phyloP scores from a whole-genome alignment of 305 asterid genomes.

The Plantago lanceolata region DNA sequence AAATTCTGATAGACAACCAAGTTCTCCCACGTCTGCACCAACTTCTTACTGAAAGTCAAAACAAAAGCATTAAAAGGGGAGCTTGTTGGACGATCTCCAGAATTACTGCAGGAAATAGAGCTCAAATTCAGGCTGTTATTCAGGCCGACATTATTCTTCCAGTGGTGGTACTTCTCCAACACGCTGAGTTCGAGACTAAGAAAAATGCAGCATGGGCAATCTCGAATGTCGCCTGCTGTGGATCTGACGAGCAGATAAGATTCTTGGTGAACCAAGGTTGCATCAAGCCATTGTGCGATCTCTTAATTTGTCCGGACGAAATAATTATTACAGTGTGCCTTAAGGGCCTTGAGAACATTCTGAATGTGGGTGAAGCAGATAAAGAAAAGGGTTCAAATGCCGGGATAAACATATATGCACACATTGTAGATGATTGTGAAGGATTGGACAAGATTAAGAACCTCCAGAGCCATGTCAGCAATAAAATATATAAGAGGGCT shows the following conservation, averaged over 20 bases:
- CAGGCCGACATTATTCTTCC: constrained; percentile 47
- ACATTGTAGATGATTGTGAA: constrained; percentile 51
- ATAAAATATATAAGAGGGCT: constrained; percentile 44
- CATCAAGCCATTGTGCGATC: constrained; percentile 51
- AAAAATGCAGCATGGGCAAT: constrained; percentile 62
- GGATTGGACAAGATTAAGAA: constrained; percentile 49
- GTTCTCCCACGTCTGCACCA: constrained; percentile 53
- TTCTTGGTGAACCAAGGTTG: constrained; percentile 45
- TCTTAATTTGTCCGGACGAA: constrained; percentile 46
- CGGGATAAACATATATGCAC: constrained; percentile 54
- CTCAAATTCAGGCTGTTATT: constrained; percentile 51
- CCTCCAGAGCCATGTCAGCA: constrained; percentile 52
- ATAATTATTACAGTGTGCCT: constrained; percentile 50
- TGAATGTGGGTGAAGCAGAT: constrained; percentile 48
- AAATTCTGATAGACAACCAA: constrained; percentile 54
- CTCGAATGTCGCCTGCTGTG: constrained; percentile 53
- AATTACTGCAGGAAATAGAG: constrained; percentile 51
- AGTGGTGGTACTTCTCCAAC: constrained; percentile 55
- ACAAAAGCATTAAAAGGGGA: constrained; percentile 49
- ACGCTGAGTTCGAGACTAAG: constrained; percentile 51
- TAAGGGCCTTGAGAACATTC: constrained; percentile 50
- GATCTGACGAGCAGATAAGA: constrained; percentile 48
- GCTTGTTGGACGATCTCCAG: constrained; percentile 58
- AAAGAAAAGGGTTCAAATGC: constrained; percentile 44
- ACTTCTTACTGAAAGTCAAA: constrained; percentile 45